These are phyloP conservation scores for Podospora pseudoanserina DNA, from an alignment of 495 filamentous ascomycete genomes.

Conservation along the genomic window DNA sequence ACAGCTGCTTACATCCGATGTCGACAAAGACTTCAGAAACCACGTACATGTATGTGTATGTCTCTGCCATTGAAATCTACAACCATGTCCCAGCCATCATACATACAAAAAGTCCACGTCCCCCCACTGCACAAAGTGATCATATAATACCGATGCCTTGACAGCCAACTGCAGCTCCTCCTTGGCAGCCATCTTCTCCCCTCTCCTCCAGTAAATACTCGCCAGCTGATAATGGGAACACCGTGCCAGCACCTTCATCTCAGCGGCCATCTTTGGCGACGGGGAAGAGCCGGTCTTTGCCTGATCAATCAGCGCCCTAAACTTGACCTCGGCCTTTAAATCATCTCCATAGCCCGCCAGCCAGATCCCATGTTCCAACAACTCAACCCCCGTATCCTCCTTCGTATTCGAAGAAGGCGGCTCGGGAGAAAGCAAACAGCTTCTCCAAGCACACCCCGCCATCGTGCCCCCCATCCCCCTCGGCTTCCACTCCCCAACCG, in stretches of 20 bases:
- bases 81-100: neutral
- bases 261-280: neutral
- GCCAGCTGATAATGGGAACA: conserved; percentile 1
- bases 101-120: neutral
- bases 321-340: neutral
- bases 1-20: neutral
- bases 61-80: neutral
- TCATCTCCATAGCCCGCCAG: neutral
- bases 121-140: neutral
- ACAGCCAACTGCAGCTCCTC: neutral
- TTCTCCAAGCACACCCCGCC: neutral
- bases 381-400: neutral
- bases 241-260: neutral
- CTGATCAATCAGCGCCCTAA: neutral
- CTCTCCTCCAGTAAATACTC: neutral
- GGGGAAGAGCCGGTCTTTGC: neutral
- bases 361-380: neutral
- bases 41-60: neutral
- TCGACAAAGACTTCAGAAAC: neutral
- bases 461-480: neutral
- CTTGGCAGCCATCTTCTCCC: neutral
- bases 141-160: neutral
- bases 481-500: neutral
- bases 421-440: neutral
- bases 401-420: neutral